Base-by-base conservation (phyloP, 2,329 filamentous ascomycete genomes). In the Ascochyta fabae region DNA sequence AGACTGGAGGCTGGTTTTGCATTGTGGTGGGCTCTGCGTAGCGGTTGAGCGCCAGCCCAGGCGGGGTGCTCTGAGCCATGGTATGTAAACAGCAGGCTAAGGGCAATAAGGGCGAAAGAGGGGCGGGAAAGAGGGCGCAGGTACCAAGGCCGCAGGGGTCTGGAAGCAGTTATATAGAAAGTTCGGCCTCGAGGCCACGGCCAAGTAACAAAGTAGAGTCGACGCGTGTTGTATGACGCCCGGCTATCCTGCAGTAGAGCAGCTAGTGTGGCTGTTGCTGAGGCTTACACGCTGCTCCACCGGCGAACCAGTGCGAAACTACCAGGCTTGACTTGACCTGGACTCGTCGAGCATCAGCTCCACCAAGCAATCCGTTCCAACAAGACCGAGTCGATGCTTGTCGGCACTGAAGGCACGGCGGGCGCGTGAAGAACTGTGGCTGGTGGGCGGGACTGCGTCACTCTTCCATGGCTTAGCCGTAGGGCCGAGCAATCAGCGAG, bases 221-320 rank as follows among this genome's bases (percentile, higher is more conserved):
- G 65, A 68, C 65, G 67, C 67, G 69, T 68, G 64, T 61, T 64
- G 60, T 68, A 67, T 70, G 67, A 69, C 66, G 65, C 58, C 56
- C 58, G 60, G 56, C 60, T 50, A 34, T 38, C 41, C 29, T 48
- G 52, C 41, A 42, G 43, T 6, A 31, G 12, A 31, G 10, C 33
- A 43, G 23, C 59, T 59, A 56, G 58, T 68, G 66, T 67, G 67
- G 68, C 67, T 64, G 65, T 50, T 59, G 49, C 56, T 68, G 63
- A 64, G 65, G 65, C 63, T 68, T 52, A 57, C 58, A 40, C 57
- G 56, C 53, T 48, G 58, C 61, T 59, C 51, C 53, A 59, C 45
- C 48, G 40, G 44, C 54, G 40, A 51, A 38, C 12, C 13, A 6
- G 12, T 13, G 29, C 29, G 12, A 41, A 56, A 39, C 50, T 59